phyloP scores from a whole-genome alignment of 164 flowering plant species.

The Berberis thunbergii region DNA sequence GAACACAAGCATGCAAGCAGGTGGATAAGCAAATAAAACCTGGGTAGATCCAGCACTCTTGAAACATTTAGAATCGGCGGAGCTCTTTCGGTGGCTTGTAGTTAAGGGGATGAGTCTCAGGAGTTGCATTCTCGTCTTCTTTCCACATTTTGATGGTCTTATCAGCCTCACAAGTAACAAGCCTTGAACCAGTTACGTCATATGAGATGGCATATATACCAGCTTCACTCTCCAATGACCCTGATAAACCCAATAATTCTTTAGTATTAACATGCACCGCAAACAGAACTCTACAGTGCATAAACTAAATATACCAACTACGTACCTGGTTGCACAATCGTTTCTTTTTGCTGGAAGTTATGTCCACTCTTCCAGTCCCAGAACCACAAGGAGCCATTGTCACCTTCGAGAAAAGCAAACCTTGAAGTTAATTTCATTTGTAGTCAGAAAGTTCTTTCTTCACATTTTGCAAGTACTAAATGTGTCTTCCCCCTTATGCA shows the following conservation, averaged over 20 bases:
- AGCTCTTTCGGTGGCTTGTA: conserved; percentile 93
- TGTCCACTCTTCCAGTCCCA: conserved; percentile 99
- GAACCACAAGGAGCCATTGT: conserved; percentile 96
- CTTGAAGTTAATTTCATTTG: neutral
- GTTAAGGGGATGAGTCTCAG: conserved; percentile 90
- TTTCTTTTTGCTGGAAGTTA: conserved; percentile 91
- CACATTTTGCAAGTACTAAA: too few relatives aligned
- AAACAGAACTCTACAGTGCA: conserved; percentile 8
- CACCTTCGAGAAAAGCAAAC: conserved; percentile 45
- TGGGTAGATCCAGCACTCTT: neutral
- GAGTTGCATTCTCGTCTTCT: conserved; percentile 86
- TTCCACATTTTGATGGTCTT: conserved; percentile 99
- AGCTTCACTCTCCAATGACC: conserved; percentile 97
- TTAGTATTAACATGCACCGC: neutral
- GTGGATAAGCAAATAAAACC: neutral
- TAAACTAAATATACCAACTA: neutral
- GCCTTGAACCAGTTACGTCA: conserved; percentile 80
- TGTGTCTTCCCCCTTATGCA: too few relatives aligned
- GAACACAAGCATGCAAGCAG: neutral
- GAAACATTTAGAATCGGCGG: conserved; percentile 47
- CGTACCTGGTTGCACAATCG: conserved; percentile 96
- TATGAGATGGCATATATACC: conserved; percentile 81
- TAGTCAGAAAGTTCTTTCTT: too few relatives aligned
- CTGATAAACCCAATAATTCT: conserved; percentile 25
- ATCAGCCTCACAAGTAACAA: conserved; percentile 90